These are phyloP conservation scores for Boletus tylopilopsis DNA, from an alignment of 768 basidiomycete species.

Conservation along the genomic window DNA sequence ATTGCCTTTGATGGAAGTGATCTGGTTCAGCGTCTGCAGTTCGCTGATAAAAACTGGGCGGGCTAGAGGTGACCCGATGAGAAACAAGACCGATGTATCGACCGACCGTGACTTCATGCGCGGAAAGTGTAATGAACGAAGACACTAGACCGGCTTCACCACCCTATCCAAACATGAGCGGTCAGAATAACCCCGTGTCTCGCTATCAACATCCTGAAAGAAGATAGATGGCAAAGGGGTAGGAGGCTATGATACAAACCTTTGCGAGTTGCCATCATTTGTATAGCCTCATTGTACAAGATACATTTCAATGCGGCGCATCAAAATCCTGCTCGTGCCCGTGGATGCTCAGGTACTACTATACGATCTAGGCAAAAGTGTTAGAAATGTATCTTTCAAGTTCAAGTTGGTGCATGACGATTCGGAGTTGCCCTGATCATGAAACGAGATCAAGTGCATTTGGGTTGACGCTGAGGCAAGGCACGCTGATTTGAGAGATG, in stretches of 20 bases:
- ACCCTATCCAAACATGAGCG: not conserved
- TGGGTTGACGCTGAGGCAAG: slow-evolving; percentile 30
- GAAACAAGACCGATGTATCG: too few species aligned
- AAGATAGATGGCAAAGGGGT: not conserved
- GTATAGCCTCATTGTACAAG: slow-evolving; percentile 16
- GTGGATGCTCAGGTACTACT: too few species aligned
- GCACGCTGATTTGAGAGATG: slow-evolving; percentile 12
- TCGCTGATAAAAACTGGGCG: not conserved
- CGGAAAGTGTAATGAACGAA: too few species aligned
- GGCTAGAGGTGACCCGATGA: not conserved
- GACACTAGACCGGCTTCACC: not conserved
- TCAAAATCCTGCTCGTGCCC: slow-evolving; percentile 26
- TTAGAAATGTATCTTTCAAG: slow-evolving; percentile 25
- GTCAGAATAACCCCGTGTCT: not conserved
- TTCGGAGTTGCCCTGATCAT: too few species aligned
- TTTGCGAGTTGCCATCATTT: not conserved
- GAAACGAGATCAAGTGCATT: too few species aligned
- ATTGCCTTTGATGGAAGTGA: too few species aligned
- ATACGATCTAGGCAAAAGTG: slow-evolving; percentile 37
- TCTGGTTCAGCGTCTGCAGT: not conserved
- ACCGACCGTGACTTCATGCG: too few species aligned
- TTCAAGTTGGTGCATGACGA: too few species aligned
- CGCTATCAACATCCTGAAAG: too few species aligned
- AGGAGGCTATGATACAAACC: not conserved
- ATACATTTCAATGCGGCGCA: slow-evolving; percentile 35